These are phyloP conservation scores for Cladosporium oxysporum DNA, from an alignment of 2,329 filamentous ascomycete genomes.

Conservation along the genomic window DNA sequence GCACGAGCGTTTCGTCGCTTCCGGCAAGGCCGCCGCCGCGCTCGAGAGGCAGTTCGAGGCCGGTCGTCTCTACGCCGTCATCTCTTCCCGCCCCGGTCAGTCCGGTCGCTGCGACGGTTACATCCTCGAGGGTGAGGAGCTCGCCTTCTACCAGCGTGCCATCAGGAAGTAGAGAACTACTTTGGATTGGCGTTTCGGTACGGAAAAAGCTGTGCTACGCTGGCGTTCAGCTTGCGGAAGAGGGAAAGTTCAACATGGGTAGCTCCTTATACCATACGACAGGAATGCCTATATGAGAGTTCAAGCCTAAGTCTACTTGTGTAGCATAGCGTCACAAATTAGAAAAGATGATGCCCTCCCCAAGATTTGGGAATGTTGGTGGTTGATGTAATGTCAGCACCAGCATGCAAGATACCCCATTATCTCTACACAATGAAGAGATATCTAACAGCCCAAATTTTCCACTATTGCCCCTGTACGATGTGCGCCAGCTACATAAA, in stretches of 20 bases:
- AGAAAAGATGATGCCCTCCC: slow-evolving; percentile 31
- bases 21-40: slow-evolving; percentile 88
- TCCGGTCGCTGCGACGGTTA: slow-evolving; percentile 96
- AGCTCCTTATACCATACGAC: slow-evolving; percentile 20
- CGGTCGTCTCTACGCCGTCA: slow-evolving; percentile 91
- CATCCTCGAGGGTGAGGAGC: slow-evolving; percentile 98
- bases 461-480: background rate
- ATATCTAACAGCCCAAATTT: background rate
- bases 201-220: slow-evolving; percentile 16
- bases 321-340: slow-evolving; percentile 19
- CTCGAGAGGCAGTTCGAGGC: slow-evolving; percentile 99
- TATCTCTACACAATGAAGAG: background rate
- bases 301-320: slow-evolving; percentile 19
- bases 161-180: slow-evolving; percentile 82
- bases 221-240: slow-evolving; percentile 15
- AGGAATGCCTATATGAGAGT: slow-evolving; percentile 17
- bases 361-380: slow-evolving; percentile 24
- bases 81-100: slow-evolving; percentile 93
- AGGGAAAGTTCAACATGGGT: slow-evolving; percentile 14
- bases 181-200: slow-evolving; percentile 18
- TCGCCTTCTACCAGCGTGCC: slow-evolving; percentile 99
- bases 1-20: slow-evolving; percentile 75
- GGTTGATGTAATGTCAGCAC: background rate
- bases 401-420: background rate
- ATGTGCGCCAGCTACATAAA: background rate